These are phyloP conservation scores for Colletotrichum sp. DNA, from an alignment of 2,329 filamentous ascomycete species.

Conservation along the genomic window DNA sequence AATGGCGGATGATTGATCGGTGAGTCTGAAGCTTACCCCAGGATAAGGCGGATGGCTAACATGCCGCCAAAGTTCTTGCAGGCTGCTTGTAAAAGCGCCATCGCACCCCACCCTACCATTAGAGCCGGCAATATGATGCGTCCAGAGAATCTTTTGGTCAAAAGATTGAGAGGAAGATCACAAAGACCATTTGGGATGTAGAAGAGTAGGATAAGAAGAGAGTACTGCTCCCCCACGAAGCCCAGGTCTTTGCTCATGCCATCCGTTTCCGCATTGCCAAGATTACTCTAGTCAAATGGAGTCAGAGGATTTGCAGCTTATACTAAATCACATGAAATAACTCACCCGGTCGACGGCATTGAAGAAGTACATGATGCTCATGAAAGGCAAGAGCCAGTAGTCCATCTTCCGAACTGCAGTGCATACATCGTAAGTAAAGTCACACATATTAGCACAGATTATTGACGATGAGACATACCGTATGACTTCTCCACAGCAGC, in stretches of 20 bases:
- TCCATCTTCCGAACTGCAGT: slow-evolving; percentile 39
- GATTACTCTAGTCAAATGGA: slow-evolving; percentile 38
- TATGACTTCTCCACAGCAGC: background rate
- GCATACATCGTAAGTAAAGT: background rate
- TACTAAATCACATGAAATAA: background rate
- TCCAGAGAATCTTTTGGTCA: slow-evolving; percentile 49
- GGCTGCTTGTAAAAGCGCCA: slow-evolving; percentile 39
- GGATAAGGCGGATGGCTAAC: slow-evolving; percentile 52
- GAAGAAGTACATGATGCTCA: slow-evolving; percentile 40
- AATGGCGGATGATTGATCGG: background rate
- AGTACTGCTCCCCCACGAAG: slow-evolving; percentile 47
- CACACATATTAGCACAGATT: background rate
- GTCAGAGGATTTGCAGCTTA: background rate
- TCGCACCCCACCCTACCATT: slow-evolving; percentile 53
- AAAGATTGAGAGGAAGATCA: slow-evolving; percentile 52
- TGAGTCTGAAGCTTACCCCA: slow-evolving; percentile 26
- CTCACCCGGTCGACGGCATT: slow-evolving; percentile 22
- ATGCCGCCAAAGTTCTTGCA: slow-evolving; percentile 52
- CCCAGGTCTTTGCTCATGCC: slow-evolving; percentile 39
- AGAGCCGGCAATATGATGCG: slow-evolving; percentile 33
- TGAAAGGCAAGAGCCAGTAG: slow-evolving; percentile 43
- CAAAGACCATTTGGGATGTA: slow-evolving; percentile 55
- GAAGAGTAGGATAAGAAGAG: slow-evolving; percentile 51
- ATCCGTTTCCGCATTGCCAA: slow-evolving; percentile 56
- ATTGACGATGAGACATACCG: background rate